Evolutionary conservation across 306 rosid species (phyloP).

Genomic region (Malus domestica): DNA sequence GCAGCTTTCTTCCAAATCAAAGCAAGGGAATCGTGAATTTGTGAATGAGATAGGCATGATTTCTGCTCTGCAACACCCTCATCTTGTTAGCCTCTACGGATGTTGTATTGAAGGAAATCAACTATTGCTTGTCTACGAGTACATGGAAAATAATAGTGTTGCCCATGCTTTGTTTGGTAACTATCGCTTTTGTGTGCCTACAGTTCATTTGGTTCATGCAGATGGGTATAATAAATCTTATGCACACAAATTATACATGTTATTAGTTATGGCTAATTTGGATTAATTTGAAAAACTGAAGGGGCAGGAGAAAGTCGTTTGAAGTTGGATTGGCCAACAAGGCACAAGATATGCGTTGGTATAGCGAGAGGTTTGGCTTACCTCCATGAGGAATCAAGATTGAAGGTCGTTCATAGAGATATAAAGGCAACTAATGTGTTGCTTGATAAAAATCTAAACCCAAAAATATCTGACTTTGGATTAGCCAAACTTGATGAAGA

Average conservation of each 20-base stretch:
- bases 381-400: constrained; percentile 33
- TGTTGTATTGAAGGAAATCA: constrained; percentile 39
- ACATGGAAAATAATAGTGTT: constrained; percentile 28
- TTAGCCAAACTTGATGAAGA: constrained; percentile 39
- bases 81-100: constrained; percentile 36
- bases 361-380: constrained; percentile 30
- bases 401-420: constrained; percentile 40
- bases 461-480: constrained; percentile 36
- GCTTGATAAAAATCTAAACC: constrained; percentile 29
- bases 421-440: constrained; percentile 41
- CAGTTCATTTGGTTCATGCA: background rate
- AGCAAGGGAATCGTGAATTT: constrained; percentile 35
- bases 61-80: constrained; percentile 36
- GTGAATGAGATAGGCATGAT: constrained; percentile 40
- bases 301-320: constrained; percentile 4
- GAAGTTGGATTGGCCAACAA: constrained; percentile 27
- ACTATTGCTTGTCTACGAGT: constrained; percentile 26
- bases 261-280: background rate
- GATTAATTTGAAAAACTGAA: background rate
- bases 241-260: background rate
- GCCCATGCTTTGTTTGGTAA: constrained; percentile 34
- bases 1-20: constrained; percentile 36
- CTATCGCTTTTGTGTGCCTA: background rate
- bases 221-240: background rate
- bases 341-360: constrained; percentile 25